Conservation (phyloP, 2,329 filamentous ascomycete species). For the Aureobasidium sp. region DNA sequence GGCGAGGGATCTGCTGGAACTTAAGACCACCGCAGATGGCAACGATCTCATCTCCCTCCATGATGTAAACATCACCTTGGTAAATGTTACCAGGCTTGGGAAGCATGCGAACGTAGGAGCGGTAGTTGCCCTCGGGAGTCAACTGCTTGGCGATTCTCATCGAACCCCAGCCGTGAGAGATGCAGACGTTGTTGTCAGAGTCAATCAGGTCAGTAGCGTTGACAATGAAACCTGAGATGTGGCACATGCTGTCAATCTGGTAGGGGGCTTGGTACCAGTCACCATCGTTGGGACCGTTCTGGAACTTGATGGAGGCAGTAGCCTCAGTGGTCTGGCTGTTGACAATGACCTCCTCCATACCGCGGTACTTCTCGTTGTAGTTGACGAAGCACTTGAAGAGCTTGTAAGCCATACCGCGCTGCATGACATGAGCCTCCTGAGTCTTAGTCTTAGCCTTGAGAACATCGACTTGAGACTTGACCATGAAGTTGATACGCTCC, state of each 20-base stretch:
- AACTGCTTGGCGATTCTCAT: constrained; percentile 49
- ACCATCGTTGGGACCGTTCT: constrained; percentile 44
- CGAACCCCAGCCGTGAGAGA: constrained; percentile 53
- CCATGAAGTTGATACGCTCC: constrained; percentile 54
- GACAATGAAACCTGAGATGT: constrained; percentile 52
- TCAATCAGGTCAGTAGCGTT: constrained; percentile 51
- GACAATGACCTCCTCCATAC: constrained; percentile 50
- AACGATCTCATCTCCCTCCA: constrained; percentile 50
- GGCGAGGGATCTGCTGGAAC: constrained; percentile 59
- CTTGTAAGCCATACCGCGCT: constrained; percentile 72
- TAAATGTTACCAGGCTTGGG: constrained; percentile 46
- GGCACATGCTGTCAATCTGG: constrained; percentile 50
- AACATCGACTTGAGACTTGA: constrained; percentile 49
- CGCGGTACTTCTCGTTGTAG: constrained; percentile 48
- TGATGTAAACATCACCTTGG: constrained; percentile 52
- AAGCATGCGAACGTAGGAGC: constrained; percentile 55
- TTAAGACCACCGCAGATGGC: constrained; percentile 53
- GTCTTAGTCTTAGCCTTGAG: constrained; percentile 57
- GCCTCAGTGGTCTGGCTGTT: constrained; percentile 48
- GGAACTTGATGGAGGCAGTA: constrained; percentile 46
- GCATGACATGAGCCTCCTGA: constrained; percentile 62
- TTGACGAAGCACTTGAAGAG: constrained; percentile 52
- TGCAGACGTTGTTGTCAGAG: constrained; percentile 51
- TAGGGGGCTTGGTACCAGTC: constrained; percentile 51
- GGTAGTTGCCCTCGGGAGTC: constrained; percentile 44